Conservation (phyloP, 768 basidiomycete species). For the Termitomyces eurrhizus region DNA sequence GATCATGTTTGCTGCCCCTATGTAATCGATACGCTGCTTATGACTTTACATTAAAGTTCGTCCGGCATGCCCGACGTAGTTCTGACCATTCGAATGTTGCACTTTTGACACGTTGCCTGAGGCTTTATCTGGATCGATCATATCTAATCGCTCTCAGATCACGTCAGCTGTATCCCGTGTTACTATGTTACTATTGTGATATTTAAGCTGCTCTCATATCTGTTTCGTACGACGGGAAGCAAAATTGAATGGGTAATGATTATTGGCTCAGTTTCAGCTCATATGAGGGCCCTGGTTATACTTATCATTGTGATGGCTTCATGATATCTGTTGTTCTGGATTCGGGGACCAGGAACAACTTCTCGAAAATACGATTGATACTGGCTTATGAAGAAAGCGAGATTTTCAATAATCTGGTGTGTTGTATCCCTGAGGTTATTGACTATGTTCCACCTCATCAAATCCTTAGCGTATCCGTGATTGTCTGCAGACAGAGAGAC, state of each 20-base stretch:
- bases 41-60: background rate
- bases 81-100: background rate
- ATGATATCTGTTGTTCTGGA: conserved; percentile 14
- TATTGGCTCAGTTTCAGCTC: conserved; percentile 9
- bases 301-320: conserved; percentile 6
- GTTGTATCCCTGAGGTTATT: background rate
- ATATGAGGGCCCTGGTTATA: conserved; percentile 8
- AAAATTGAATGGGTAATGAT: background rate
- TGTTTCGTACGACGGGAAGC: background rate
- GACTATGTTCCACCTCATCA: background rate
- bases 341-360: background rate
- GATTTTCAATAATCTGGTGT: conserved; percentile 7
- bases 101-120: background rate
- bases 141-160: background rate
- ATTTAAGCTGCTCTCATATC: background rate
- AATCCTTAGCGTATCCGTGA: background rate
- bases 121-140: background rate
- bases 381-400: conserved; percentile 10
- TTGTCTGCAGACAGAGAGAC: conserved; percentile 1
- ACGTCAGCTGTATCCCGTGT: background rate
- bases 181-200: background rate
- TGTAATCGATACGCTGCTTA: background rate
- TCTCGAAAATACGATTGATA: conserved; percentile 9
- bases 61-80: background rate
- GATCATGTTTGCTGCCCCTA: background rate